Base-by-base conservation (phyloP, 1,284 basidiomycete genomes). In the Rhizopogon hawkerae region DNA sequence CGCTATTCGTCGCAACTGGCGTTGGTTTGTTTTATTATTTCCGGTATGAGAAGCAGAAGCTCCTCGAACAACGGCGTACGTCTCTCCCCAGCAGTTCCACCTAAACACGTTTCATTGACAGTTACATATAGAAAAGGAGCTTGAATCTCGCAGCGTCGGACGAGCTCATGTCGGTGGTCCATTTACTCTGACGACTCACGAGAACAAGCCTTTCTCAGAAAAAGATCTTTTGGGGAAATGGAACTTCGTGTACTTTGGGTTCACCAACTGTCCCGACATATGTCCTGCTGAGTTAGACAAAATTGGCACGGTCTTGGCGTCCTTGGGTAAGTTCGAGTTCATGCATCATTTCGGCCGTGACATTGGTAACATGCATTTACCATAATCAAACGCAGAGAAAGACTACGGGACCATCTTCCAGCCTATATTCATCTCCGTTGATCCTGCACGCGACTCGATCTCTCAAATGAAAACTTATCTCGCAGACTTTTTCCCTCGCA, bases 241-340 rank as follows among this genome's bases (percentile, higher is more conserved):
- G 85, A 89, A 78, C 35, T 72, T 98, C 56, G 84, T 98, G 49
- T 98, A 98, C 72, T 97, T 97, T 68, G 93, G 93, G 10, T 96
- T 96, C 71, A 93, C 92, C 29, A 93, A 96, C 68, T 96, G 93
- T 66, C 96, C 95, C 3, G 96, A 99, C 68, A 98, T 99, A 53
- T 99, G 95, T 66, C 95, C 95, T 1, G 92, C 96, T 55, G 95
- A 98, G 70, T 76, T 99, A 29, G 95, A 98, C 75, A 98, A 98
- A 74, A 86, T 98, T 77, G 83, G 86, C 16, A 76, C 72, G 1
- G 85, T 94, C n/a, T 78, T 98, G 31, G 75, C 88, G 36, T 70
- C 75, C 41, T 74, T 92, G 51, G 84, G 90, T 86, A 57, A 56
- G 85, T 69, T 16, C 18, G 38, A 18, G 18, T 21, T 23, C 38